Conservation (phyloP, 345 rosid genomes). For the Syzygium grande region DNA sequence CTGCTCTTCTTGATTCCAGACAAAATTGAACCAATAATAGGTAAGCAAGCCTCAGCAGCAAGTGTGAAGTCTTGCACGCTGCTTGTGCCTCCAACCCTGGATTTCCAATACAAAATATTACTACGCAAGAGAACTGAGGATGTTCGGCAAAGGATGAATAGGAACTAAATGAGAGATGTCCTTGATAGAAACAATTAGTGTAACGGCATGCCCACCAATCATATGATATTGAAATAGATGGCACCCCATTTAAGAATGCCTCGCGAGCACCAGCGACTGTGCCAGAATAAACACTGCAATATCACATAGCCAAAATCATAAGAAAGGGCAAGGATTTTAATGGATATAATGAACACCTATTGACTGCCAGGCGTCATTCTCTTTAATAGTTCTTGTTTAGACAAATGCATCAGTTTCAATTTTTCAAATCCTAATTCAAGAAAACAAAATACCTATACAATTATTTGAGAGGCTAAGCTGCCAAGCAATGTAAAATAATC, state of each 20-base stretch:
- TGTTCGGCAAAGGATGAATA: background rate
- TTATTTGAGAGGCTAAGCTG: background rate
- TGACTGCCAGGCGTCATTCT: background rate
- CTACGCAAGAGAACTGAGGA: background rate
- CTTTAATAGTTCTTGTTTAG: background rate
- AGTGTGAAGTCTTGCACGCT: slow-evolving; percentile 41
- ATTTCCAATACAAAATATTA: slow-evolving; percentile 3
- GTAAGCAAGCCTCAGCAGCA: slow-evolving; percentile 84
- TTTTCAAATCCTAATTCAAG: background rate
- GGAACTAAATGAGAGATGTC: background rate
- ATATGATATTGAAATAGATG: slow-evolving; percentile 71
- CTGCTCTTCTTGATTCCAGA: slow-evolving; percentile 49
- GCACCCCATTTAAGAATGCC: slow-evolving; percentile 72
- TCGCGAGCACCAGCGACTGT: slow-evolving; percentile 98
- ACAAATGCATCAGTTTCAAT: background rate
- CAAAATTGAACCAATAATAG: slow-evolving; percentile 47
- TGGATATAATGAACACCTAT: background rate
- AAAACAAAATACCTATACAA: background rate
- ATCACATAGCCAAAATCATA: background rate
- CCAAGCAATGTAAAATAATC: background rate
- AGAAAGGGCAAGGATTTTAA: background rate
- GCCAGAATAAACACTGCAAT: slow-evolving; percentile 78
- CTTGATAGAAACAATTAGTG: background rate
- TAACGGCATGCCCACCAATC: slow-evolving; percentile 43
- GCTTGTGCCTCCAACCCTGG: slow-evolving; percentile 62